Base-by-base conservation (phyloP, 345 rosid genomes). In the Linum usitatissimum region DNA sequence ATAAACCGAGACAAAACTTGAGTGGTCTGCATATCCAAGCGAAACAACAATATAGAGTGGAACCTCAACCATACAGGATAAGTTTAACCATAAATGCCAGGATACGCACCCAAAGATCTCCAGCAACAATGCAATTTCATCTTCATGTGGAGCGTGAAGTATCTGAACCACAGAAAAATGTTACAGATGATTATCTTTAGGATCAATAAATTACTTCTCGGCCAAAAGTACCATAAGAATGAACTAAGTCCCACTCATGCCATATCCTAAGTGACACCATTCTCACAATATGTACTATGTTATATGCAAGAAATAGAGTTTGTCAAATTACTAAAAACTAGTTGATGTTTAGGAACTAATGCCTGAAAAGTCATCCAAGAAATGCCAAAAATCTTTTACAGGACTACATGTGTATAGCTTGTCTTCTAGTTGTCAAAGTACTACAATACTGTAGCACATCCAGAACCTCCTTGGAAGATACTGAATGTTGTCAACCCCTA, bases 91-190 rank as follows among this genome's bases (percentile, higher is more conserved):
- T 12, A 58, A 60, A 39, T 59, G 62, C 57, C 39, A 66, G 60
- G 15, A 45, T n/a, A 65, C 91, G 82, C 75, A 87, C 99, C 91
- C 75, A 77, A 86, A 89, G 76, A 92, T 71, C 74, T 82, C 91
- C 81, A 84, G 81, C 54, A 92, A 85, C 73, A 87, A 82, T 66
- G 95, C 75, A 76, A 92, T 73, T 75, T 92, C 98, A 75, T 87
- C 95, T 30, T 87, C 98, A 59, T 60, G 88, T 65, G 98, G 97
- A 53, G 97, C 84, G 80, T 89, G 94, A 67, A 92, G 87, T 79
- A 93, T 93, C 99, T 93, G 88, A 80, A 64, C 72, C 61, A 77
- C 34, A 60, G 28, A 70, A 73, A 73, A 70, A 14, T 56, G 30
- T 67, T 60, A 73, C 45, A 67, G 49, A 14, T 55, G 4, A 9